Evolutionary conservation across 306 rosid species (phyloP).

Genomic region (Rosa rugosa): DNA sequence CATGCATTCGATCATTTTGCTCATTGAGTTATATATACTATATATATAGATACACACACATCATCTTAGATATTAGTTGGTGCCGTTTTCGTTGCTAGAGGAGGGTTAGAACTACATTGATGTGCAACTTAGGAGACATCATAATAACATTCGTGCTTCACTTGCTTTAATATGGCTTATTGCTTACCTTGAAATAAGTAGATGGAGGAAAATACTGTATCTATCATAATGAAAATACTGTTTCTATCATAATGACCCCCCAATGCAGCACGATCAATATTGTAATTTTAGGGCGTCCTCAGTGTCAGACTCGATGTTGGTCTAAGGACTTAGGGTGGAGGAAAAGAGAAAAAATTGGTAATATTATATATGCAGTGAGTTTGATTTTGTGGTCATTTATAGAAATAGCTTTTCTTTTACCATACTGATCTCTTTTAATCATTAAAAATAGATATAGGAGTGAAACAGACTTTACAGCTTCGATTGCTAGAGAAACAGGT

Average conservation of each 20-base stretch:
- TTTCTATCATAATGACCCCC: not conserved
- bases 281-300: not conserved
- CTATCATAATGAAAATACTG: not conserved
- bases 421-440: not conserved
- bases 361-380: too few species aligned
- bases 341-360: not conserved
- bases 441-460: not conserved
- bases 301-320: not conserved
- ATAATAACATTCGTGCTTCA: not conserved
- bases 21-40: not conserved
- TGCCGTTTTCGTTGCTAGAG: too few species aligned
- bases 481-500: not conserved
- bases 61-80: too few species aligned
- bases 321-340: not conserved
- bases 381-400: not conserved
- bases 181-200: not conserved
- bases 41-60: too few species aligned
- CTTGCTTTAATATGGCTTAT: not conserved
- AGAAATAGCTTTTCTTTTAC: not conserved
- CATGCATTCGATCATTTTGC: not conserved
- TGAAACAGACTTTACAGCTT: not conserved
- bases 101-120: not conserved
- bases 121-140: not conserved
- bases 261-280: not conserved
- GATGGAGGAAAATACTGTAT: not conserved